A percentile compares a stretch with the other conserved stretches of the same genome.
These are phyloP conservation scores for Halenospora varia DNA, from an alignment of 495 filamentous ascomycete genomes.

Conservation along the genomic window DNA sequence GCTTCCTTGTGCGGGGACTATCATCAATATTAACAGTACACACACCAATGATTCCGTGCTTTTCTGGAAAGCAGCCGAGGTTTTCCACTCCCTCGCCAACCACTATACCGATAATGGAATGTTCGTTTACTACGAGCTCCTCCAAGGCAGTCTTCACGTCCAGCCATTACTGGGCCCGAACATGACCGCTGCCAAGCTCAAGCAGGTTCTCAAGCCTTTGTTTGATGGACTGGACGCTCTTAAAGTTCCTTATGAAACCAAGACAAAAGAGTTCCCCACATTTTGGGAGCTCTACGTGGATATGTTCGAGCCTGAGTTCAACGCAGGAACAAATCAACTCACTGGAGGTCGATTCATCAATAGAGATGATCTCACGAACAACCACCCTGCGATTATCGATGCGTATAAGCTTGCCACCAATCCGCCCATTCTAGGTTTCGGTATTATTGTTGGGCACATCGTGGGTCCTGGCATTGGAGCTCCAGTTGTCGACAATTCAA, in stretches of 20 bases:
- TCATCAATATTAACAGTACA: slow-evolving; percentile 27
- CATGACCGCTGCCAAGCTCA: slow-evolving; percentile 38
- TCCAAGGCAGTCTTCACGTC: slow-evolving; percentile 29
- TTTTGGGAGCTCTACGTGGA: slow-evolving; percentile 44
- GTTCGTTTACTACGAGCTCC: slow-evolving; percentile 44
- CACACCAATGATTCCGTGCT: slow-evolving; percentile 30
- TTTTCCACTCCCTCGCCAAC: slow-evolving; percentile 38
- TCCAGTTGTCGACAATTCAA: slow-evolving; percentile 26
- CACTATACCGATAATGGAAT: slow-evolving; percentile 44
- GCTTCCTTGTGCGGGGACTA: slow-evolving; percentile 18
- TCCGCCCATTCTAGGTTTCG: slow-evolving; percentile 25
- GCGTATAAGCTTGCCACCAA: slow-evolving; percentile 34
- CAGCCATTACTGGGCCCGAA: slow-evolving; percentile 39
- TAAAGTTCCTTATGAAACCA: slow-evolving; percentile 31
- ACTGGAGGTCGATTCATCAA: slow-evolving; percentile 44
- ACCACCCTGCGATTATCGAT: slow-evolving; percentile 35
- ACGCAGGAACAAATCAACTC: slow-evolving; percentile 36
- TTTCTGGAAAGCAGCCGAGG: slow-evolving; percentile 38
- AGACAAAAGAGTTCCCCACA: slow-evolving; percentile 32
- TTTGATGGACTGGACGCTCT: slow-evolving; percentile 37
- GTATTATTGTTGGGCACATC: slow-evolving; percentile 45
- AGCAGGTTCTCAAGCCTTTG: slow-evolving; percentile 39
- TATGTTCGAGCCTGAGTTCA: slow-evolving; percentile 44
- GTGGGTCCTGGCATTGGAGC: slow-evolving; percentile 41
- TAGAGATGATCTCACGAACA: slow-evolving; percentile 35